A percentile compares a stretch with the other conserved stretches of the same genome.
Evolutionary conservation across 352 stramenopile species (phyloP).

Genomic region (Globisporangium canariense): DNA sequence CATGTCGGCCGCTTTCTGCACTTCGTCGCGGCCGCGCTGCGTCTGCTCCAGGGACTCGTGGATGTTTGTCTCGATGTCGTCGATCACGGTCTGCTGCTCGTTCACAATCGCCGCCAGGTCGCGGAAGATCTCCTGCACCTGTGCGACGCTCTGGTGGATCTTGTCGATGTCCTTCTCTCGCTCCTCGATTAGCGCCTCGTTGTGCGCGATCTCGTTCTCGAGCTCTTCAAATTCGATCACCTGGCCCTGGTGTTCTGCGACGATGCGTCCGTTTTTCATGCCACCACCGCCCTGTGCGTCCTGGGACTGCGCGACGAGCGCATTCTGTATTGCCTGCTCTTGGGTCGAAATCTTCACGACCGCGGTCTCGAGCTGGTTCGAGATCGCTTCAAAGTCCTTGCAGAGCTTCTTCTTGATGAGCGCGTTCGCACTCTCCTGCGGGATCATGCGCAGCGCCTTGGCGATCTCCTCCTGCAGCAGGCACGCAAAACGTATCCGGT

Average conservation of each 20-base stretch:
- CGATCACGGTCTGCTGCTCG: conserved; percentile 81
- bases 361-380: conserved; percentile 60
- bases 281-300: conserved; percentile 5
- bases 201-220: conserved; percentile 84
- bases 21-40: conserved; percentile 76
- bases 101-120: conserved; percentile 84
- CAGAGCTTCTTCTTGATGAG: conserved; percentile 78
- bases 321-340: conserved; percentile 58
- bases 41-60: conserved; percentile 84
- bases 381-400: conserved; percentile 82
- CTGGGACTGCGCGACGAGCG: conserved; percentile 26
- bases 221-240: conserved; percentile 79
- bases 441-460: conserved; percentile 53
- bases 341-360: conserved; percentile 62
- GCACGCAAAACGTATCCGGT: conserved; percentile 83
- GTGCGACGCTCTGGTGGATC: conserved; percentile 87
- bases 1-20: conserved; percentile 83
- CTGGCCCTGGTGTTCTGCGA: conserved; percentile 68
- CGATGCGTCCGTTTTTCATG: conserved; percentile 35
- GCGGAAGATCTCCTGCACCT: conserved; percentile 90
- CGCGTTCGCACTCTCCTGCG: conserved; percentile 54
- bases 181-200: conserved; percentile 88
- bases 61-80: conserved; percentile 84
- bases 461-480: conserved; percentile 81
- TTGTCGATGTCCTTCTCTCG: conserved; percentile 83